Base-by-base conservation (phyloP, 2,329 filamentous ascomycete genomes). In the Alternaria sp. region DNA sequence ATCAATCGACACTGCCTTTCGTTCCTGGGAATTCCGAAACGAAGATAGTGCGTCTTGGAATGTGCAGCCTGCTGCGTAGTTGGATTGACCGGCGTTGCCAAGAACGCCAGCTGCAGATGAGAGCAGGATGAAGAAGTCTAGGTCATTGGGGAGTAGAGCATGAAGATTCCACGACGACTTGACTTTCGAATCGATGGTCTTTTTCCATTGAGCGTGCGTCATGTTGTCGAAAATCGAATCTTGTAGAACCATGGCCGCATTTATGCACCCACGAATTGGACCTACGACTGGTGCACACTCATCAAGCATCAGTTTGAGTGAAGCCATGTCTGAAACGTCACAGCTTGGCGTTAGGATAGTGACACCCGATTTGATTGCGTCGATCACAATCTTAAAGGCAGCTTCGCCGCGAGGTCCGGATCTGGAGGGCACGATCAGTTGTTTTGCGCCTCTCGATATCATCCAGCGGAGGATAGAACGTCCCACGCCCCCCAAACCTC, bases 121-220 rank as follows among this genome's bases (percentile, higher is more conserved):
- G 0, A 71, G 49, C 0, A 71, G 24, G 16, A 74, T 42, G 47
- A 75, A 72, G 62, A 75, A 73, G 16, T 70, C 66, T 2, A 66
- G 43, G n/a, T 63, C 61, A 30, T 49, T 26, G 1, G 42, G 5
- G 0, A 48, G 52, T 1, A 30, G 26, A 16, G 66, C 55, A 36
- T 72, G 68, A 0, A 80, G 60, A 22, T 75, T 73, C 51, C 71
- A 68, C 0, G 75, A 72, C 1, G 78, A 79, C 11, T 64, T 56
- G 14, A 81, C 63, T 57, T 81, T 81, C 12, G 69, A 64, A 0
- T 42, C 47, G 8, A 65, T 51, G 11, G 57, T 42, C 0, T 54
- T 20, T 1, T 30, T 46, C 67, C 67, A 72, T n/a, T 66, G 47
- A 9, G 51, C 20, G 3, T 41, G 30, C 0, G 56, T 62, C 66